phyloP scores from a whole-genome alignment of 169 alveolate species.

The Eimeria sp. region DNA sequence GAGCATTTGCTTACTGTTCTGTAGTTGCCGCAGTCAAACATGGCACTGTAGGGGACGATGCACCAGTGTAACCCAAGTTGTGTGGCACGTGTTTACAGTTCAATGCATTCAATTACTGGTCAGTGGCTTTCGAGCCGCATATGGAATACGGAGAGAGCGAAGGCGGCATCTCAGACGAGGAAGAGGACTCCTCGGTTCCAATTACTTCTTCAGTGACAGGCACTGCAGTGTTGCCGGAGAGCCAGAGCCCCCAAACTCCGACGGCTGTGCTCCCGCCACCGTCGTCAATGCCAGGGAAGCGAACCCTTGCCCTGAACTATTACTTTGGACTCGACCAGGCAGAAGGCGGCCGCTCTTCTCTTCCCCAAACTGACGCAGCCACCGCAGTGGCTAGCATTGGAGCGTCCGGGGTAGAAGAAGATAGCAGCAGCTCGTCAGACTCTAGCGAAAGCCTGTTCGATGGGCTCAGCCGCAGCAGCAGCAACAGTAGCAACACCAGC shows the following conservation, averaged over 20 bases:
- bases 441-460: constrained; percentile 38
- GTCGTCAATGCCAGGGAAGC: background rate
- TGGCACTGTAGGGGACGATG: background rate
- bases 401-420: constrained; percentile 22
- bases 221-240: background rate
- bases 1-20: background rate
- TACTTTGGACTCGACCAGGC: constrained; percentile 60
- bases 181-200: background rate
- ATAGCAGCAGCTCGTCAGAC: constrained; percentile 24
- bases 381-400: constrained; percentile 6
- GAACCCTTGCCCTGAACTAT: constrained; percentile 66
- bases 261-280: background rate
- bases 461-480: constrained; percentile 36
- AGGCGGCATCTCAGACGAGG: constrained; percentile 68
- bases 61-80: background rate
- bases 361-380: constrained; percentile 26
- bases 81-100: constrained; percentile 72
- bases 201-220: constrained; percentile 1
- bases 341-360: constrained; percentile 20
- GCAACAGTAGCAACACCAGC: constrained; percentile 44
- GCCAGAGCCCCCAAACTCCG: background rate
- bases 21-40: background rate
- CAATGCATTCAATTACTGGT: constrained; percentile 81
- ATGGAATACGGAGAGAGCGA: constrained; percentile 53
- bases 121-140: constrained; percentile 69